Evolutionary conservation across 352 stramenopile species (phyloP), one percentile per base, ranked within the genome.

Genomic region (Chrysophaeum taylorii): DNA sequence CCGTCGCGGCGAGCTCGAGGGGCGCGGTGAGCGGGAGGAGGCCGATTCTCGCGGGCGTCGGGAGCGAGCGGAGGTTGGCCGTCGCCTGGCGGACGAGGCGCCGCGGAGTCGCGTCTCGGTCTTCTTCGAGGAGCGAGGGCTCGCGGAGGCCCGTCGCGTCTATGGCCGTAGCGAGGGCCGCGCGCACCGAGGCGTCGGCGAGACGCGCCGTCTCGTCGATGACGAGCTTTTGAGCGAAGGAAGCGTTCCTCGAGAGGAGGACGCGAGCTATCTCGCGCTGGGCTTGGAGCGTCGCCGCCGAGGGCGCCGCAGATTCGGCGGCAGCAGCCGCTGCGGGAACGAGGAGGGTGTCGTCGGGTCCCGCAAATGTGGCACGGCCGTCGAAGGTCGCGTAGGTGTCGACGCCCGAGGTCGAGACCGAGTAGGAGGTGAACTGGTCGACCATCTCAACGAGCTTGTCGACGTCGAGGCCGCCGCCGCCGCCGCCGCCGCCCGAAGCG

Each of bases 341-440:
- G 33, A 45, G 9, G n/a, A n/a, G n/a, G n/a, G n/a, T n/a, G n/a
- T n/a, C n/a, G 12, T 31, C 18, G 7, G 45, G 57, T 2, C 35
- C 57, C 14, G 57, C 57, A n/a, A n/a, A n/a, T n/a, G 9, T 45
- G 7, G 38, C 61, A 68, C 35, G 38, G 7, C 12, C 38, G 25
- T 45, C 61, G 25, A 12, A 7, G 35, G 31, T 9, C 23, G n/a
- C 33, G 35, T 27, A 35, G 25, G 61, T 27, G 15, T 38, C n/a
- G n/a, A n/a, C n/a, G 57, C 57, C 57, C 2, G 33, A 45, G 18
- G 57, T 66, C 57, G 57, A 31, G 12, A 36, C 25, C 33, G 57
- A 27, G 70, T 74, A 67, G 29, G n/a, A 45, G 43, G 43, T n/a
- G 48, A 76, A 76, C 15, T 68, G 67, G 25, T 76, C 50, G 35